Conservation (phyloP, 208 protist genomes). For the Leishmania gerbilli region DNA sequence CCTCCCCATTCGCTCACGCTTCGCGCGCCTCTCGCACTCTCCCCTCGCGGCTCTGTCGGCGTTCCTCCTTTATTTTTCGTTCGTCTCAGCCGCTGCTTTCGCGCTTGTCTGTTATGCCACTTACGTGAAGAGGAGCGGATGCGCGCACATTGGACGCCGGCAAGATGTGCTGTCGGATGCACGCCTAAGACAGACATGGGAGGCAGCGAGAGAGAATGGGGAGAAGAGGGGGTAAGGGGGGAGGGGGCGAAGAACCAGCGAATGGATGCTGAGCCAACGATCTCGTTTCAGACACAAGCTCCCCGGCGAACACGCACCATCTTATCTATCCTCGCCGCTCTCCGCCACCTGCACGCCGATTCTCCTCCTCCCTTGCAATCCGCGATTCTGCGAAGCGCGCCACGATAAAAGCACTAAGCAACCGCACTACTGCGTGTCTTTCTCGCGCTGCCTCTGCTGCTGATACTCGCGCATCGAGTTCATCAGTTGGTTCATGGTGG, state of each 20-base stretch:
- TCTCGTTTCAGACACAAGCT: not conserved
- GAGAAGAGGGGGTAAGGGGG: not conserved
- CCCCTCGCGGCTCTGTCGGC: not conserved
- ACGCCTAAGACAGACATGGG: not conserved
- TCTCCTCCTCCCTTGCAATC: not conserved
- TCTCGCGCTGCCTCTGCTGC: conserved; percentile 56
- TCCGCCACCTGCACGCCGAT: too few relatives aligned
- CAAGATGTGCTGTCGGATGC: not conserved
- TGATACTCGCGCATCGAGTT: conserved; percentile 78
- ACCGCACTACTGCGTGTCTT: conserved; percentile 25
- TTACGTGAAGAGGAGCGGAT: not conserved
- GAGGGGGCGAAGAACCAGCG: not conserved
- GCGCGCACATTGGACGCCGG: not conserved
- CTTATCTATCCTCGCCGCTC: not conserved
- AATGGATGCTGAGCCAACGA: not conserved
- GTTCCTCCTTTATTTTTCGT: not conserved
- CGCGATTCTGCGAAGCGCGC: not conserved
- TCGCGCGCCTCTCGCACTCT: not conserved
- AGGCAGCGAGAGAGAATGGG: not conserved
- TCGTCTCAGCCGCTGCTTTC: not conserved
- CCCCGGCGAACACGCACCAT: not conserved
- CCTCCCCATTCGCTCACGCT: not conserved
- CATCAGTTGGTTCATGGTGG: conserved; percentile 84
- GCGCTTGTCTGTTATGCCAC: not conserved
- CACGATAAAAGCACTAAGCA: not conserved